These are phyloP conservation scores for Lactifluus hygrophoroides DNA, from an alignment of 768 basidiomycete genomes.

Conservation along the genomic window DNA sequence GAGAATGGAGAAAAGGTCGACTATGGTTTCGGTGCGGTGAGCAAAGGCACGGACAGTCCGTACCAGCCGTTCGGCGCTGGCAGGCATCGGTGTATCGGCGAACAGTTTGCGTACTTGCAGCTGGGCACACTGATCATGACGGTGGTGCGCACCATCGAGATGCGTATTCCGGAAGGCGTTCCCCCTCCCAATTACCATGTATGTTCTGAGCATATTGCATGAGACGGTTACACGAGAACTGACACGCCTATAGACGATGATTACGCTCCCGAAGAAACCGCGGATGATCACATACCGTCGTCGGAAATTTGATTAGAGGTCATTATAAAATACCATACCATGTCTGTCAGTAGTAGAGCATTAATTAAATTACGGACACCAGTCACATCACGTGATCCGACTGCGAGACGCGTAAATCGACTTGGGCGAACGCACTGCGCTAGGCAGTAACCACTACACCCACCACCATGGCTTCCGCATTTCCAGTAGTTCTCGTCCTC, in stretches of 20 bases:
- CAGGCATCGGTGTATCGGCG: constrained; percentile 89
- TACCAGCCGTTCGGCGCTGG: constrained; percentile 99
- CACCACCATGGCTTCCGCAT: constrained; percentile 51
- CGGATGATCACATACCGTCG: constrained; percentile 59
- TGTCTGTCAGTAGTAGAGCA: neutral
- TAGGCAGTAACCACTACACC: neutral
- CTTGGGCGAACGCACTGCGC: too few species aligned
- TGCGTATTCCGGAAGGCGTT: constrained; percentile 58
- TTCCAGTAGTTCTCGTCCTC: constrained; percentile 62
- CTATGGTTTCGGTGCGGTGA: constrained; percentile 91
- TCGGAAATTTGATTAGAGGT: constrained; percentile 43
- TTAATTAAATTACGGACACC: too few species aligned
- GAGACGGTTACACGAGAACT: neutral
- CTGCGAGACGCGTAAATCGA: too few species aligned
- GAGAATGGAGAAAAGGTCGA: constrained; percentile 85
- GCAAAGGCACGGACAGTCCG: constrained; percentile 92
- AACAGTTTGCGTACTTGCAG: constrained; percentile 96
- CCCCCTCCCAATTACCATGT: constrained; percentile 90
- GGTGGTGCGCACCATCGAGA: constrained; percentile 65
- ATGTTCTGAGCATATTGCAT: constrained; percentile 27
- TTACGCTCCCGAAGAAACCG: constrained; percentile 75
- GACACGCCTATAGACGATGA: constrained; percentile 64
- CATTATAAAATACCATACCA: neutral
- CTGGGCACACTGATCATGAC: constrained; percentile 76
- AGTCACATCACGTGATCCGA: neutral